These are phyloP conservation scores for Triticum dicoccoides DNA, from an alignment of 176 grass and related monocot genomes.

Conservation along the genomic window DNA sequence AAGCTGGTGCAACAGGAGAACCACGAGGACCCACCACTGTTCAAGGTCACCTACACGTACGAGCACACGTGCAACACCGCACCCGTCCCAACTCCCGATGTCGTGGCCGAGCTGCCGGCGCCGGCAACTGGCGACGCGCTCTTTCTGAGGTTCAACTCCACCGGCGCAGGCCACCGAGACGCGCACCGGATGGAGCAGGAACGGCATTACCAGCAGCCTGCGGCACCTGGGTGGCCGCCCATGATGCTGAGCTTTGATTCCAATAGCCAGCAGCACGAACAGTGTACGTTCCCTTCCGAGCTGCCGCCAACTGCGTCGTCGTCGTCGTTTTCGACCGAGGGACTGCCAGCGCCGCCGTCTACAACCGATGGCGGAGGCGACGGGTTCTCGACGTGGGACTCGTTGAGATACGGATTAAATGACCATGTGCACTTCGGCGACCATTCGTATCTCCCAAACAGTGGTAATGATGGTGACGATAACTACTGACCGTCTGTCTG, in stretches of 20 bases:
- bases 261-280: not conserved
- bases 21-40: slow-evolving; percentile 44
- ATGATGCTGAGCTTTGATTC: slow-evolving; percentile 49
- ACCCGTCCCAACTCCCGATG: slow-evolving; percentile 38
- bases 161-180: not conserved
- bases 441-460: slow-evolving; percentile 23
- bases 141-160: slow-evolving; percentile 41
- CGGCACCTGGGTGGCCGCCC: not conserved
- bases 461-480: slow-evolving; percentile 5
- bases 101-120: slow-evolving; percentile 17
- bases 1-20: slow-evolving; percentile 61
- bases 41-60: slow-evolving; percentile 53
- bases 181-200: not conserved
- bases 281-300: slow-evolving; percentile 26
- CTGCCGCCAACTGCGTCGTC: not conserved
- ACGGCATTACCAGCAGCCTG: not conserved
- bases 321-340: slow-evolving; percentile 6
- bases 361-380: slow-evolving; percentile 13
- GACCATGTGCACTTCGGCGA: slow-evolving; percentile 26
- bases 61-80: slow-evolving; percentile 55
- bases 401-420: slow-evolving; percentile 29
- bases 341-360: not conserved
- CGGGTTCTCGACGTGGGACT: slow-evolving; percentile 20
- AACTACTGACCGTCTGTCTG: slow-evolving; percentile 16
- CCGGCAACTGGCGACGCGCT: not conserved